Conservation (phyloP, 1,284 basidiomycete species). For the Moniliophthora roreri region DNA sequence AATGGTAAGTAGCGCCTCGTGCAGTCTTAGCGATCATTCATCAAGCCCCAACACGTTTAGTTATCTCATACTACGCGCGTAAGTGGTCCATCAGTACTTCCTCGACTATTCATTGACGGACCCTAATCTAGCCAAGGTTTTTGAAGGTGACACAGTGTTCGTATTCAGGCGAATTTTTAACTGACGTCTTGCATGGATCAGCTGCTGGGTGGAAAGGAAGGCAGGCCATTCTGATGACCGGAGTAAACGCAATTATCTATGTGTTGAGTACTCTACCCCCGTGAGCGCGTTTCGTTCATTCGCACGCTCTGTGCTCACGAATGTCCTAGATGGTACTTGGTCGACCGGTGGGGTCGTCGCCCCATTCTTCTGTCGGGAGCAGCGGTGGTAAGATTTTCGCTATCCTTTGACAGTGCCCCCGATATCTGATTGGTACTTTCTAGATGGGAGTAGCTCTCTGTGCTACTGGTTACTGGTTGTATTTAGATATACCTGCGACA, state of each 20-base stretch:
- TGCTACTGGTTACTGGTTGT: slow-evolving; percentile 89
- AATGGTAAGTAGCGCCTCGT: slow-evolving; percentile 57
- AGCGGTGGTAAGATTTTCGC: slow-evolving; percentile 60
- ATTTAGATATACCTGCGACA: slow-evolving; percentile 82
- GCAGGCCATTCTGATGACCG: slow-evolving; percentile 96
- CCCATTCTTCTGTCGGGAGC: slow-evolving; percentile 89
- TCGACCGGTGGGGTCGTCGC: slow-evolving; percentile 90
- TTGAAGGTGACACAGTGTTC: slow-evolving; percentile 59
- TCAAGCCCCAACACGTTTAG: slow-evolving; percentile 35
- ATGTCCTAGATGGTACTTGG: slow-evolving; percentile 82
- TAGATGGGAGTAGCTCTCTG: slow-evolving; percentile 79
- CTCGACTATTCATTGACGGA: background rate
- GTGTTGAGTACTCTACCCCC: slow-evolving; percentile 80
- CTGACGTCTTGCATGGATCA: slow-evolving; percentile 30
- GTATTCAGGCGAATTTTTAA: background rate
- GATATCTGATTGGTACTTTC: slow-evolving; percentile 9
- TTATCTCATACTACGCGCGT: slow-evolving; percentile 95
- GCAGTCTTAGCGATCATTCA: background rate
- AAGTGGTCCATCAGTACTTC: slow-evolving; percentile 31
- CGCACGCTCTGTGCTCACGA: slow-evolving; percentile 1
- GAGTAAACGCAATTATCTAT: slow-evolving; percentile 91
- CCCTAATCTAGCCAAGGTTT: slow-evolving; percentile 61
- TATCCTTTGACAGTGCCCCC: slow-evolving; percentile 1
- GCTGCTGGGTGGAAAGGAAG: slow-evolving; percentile 96
- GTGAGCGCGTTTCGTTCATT: slow-evolving; percentile 41